These are phyloP conservation scores for Filobasidium floriforme DNA, from an alignment of 768 basidiomycete genomes.

Conservation along the genomic window DNA sequence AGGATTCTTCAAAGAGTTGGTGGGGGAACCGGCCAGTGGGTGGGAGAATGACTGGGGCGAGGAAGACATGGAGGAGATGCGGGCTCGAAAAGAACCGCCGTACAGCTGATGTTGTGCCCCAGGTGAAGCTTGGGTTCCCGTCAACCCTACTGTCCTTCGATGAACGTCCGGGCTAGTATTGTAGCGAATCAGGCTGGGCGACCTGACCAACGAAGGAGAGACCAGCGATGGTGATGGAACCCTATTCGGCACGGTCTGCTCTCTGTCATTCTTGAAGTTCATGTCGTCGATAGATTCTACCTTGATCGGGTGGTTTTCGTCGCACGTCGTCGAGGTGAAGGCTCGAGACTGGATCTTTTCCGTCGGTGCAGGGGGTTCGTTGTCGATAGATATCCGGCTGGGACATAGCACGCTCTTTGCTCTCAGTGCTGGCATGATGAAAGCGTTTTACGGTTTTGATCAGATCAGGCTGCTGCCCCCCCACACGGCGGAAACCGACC, in stretches of 20 bases:
- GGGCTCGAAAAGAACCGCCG: background rate
- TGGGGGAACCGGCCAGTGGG: background rate
- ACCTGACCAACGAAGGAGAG: background rate
- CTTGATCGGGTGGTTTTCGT: no score
- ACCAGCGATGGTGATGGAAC: background rate
- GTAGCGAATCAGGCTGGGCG: background rate
- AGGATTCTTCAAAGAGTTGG: background rate
- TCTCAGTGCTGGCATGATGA: background rate
- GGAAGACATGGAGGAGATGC: background rate
- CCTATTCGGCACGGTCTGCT: background rate
- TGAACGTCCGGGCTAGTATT: background rate
- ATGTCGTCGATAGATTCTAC: background rate
- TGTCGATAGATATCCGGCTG: background rate
- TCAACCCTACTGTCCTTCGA: background rate
- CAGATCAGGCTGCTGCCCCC: no score
- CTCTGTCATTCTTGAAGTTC: background rate
- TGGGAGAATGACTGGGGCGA: background rate
- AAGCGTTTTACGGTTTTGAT: background rate
- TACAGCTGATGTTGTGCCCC: background rate
- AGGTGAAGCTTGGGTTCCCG: background rate
- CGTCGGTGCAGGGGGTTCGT: background rate
- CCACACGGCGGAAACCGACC: background rate
- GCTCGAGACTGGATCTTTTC: no score
- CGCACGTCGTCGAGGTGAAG: no score
- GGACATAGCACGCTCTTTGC: background rate